Evolutionary conservation across 257 asterid species (phyloP).

Genomic region (Solanum ahanhuiri): DNA sequence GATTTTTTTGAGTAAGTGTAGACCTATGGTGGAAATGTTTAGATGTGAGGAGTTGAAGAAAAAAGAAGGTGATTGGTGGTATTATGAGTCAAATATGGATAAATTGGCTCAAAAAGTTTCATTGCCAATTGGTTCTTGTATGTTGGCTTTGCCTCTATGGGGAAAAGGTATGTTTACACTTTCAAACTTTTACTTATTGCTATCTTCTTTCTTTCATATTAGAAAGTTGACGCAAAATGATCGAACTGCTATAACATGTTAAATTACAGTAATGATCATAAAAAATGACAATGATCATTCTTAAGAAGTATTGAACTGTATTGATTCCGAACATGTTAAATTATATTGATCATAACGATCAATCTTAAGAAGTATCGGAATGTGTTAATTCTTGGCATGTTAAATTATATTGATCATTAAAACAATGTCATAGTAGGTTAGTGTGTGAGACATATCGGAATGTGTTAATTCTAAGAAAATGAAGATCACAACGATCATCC

Average conservation of each 20-base stretch:
- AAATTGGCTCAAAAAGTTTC: constrained; percentile 51
- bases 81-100: constrained; percentile 35
- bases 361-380: too few relatives aligned
- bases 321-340: too few relatives aligned
- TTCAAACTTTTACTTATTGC: background rate
- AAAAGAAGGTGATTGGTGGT: constrained; percentile 88
- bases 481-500: background rate
- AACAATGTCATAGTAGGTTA: background rate
- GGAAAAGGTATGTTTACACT: constrained; percentile 40
- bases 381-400: background rate
- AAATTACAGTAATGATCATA: background rate
- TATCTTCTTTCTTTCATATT: too few relatives aligned
- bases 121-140: constrained; percentile 83
- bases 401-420: background rate
- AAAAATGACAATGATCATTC: background rate
- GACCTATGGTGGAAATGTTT: constrained; percentile 78
- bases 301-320: background rate
- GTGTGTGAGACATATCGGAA: background rate
- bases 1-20: constrained; percentile 57
- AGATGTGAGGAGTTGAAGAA: constrained; percentile 58
- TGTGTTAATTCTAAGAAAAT: background rate
- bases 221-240: too few relatives aligned
- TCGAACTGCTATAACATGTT: background rate
- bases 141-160: constrained; percentile 88
- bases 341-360: background rate